Percentiles rank a stretch among this genome's conserved stretches.
These are phyloP conservation scores for Ascochyta rabiei DNA, from an alignment of 2,329 filamentous ascomycete genomes.

Conservation along the genomic window DNA sequence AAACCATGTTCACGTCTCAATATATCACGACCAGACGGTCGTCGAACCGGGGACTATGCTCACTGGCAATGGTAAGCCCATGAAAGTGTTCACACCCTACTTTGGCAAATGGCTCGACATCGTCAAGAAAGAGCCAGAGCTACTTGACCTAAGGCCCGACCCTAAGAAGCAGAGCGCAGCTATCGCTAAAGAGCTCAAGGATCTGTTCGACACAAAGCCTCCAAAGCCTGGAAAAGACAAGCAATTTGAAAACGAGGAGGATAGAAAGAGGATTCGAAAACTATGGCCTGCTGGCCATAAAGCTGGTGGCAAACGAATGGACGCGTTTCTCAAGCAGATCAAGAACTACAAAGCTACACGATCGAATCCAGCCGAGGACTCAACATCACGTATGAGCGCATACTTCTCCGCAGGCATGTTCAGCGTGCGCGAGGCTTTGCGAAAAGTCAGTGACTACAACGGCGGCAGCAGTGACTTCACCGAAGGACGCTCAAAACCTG, in stretches of 20 bases:
- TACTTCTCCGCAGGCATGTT: conserved; percentile 56
- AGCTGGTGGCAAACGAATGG: conserved; percentile 50
- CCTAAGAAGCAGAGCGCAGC: conserved; percentile 49
- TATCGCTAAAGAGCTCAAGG: conserved; percentile 35
- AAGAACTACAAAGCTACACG: conserved; percentile 51
- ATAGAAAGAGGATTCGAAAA: conserved; percentile 49
- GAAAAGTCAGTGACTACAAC: conserved; percentile 51
- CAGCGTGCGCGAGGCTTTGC: conserved; percentile 54
- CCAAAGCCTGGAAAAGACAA: conserved; percentile 51
- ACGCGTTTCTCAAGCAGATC: conserved; percentile 51
- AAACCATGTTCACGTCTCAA: conserved; percentile 48
- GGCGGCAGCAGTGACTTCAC: conserved; percentile 52
- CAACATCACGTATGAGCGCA: conserved; percentile 51
- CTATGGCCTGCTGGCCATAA: conserved; percentile 55
- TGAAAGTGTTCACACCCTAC: conserved; percentile 61
- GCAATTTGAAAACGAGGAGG: conserved; percentile 47
- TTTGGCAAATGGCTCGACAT: conserved; percentile 55
- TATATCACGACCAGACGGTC: conserved; percentile 58
- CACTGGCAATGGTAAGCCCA: conserved; percentile 52
- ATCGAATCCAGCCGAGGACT: conserved; percentile 51
- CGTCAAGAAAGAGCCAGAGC: conserved; percentile 50
- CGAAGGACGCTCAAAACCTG: conserved; percentile 43
- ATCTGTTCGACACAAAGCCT: conserved; percentile 40
- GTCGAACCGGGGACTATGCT: conserved; percentile 54
- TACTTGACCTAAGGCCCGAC: conserved; percentile 51